Evolutionary conservation across 164 flowering plant species (phyloP).

Genomic region (Annona cherimola): DNA sequence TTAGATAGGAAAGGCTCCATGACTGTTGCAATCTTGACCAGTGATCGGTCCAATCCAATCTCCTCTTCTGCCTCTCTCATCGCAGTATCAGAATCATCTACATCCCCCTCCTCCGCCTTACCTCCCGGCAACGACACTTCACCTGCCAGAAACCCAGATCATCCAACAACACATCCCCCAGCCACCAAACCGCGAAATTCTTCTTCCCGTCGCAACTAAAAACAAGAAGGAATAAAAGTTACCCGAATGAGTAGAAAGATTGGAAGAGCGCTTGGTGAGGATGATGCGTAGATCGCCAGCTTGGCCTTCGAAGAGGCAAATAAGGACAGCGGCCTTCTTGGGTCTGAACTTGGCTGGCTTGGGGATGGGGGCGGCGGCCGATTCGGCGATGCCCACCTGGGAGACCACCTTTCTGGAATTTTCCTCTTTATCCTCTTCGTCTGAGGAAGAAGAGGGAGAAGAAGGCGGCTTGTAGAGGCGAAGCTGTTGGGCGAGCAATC

Average conservation of each 20-base stretch:
- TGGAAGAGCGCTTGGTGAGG: constrained; percentile 56
- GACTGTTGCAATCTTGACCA: constrained; percentile 62
- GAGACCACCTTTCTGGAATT: constrained; percentile 48
- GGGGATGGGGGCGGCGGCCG: constrained; percentile 49
- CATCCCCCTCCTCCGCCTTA: constrained; percentile 81
- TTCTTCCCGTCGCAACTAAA: not conserved
- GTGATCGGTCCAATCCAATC: constrained; percentile 86
- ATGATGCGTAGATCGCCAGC: constrained; percentile 46
- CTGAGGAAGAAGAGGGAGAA: constrained; percentile 1
- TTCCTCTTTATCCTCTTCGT: constrained; percentile 24
- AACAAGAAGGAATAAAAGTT: not conserved
- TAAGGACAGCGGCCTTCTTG: constrained; percentile 53
- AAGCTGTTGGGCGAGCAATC: constrained; percentile 60
- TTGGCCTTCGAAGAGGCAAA: constrained; percentile 54
- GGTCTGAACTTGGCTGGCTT: constrained; percentile 40
- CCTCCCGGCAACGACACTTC: constrained; percentile 97
- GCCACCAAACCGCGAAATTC: not conserved
- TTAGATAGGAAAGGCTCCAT: constrained; percentile 82
- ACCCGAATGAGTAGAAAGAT: constrained; percentile 57
- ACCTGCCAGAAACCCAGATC: constrained; percentile 34
- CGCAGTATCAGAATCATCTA: constrained; percentile 65
- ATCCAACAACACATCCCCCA: not conserved
- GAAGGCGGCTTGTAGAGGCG: constrained; percentile 65
- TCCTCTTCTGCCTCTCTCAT: constrained; percentile 92
- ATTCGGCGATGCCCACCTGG: constrained; percentile 71